Evolutionary conservation across 1,284 basidiomycete species (phyloP), one percentile per base, ranked within the genome.

Genomic region (Phlebopus sp.): DNA sequence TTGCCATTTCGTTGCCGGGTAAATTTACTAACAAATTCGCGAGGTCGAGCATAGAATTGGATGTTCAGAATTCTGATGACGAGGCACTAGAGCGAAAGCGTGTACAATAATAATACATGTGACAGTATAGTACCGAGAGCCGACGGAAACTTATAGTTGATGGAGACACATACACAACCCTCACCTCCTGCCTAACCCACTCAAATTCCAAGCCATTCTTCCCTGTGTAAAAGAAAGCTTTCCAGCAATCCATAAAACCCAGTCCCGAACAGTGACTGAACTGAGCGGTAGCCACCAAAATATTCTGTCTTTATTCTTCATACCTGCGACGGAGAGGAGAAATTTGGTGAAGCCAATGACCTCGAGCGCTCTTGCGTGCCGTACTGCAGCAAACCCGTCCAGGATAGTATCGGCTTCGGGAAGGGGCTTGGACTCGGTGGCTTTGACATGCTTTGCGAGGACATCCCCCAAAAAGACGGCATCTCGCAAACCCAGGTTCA

Each of bases 401-500:
- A 63, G 45, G 14, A 63, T 54, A 6, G 6, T 17, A 27, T 63
- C 64, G 0, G 60, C 52, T 13, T 53, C 52, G 0, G 44, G 21
- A 10, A 59, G 39, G 0, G 59, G 37, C 19, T 46, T 42, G 1
- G 49, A 50, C 23, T 55, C 44, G 13, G 53, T 1, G 2, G 49
- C 55, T 2, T 46, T 46, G 1, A 65, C 49, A 37, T 66, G 62
- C 17, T 62, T 55, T 63, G 32, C 31, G 23, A 47, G 13, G 42
- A 42, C 10, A 13, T 63, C 58, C 2, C 59, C 74, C 9, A 74
- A 56, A 25, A 64, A 64, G 11, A 73, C 42, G 0, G 66, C 72
- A 46, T 76, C 75, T 6, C 75, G 66, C 15, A 76, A 45, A 5
- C 74, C 73, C 34, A 76, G 70, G 51, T 77, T 76, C 74, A 76